Conservation (phyloP, 78 protist species). For the Dictyostelium purpureum region DNA sequence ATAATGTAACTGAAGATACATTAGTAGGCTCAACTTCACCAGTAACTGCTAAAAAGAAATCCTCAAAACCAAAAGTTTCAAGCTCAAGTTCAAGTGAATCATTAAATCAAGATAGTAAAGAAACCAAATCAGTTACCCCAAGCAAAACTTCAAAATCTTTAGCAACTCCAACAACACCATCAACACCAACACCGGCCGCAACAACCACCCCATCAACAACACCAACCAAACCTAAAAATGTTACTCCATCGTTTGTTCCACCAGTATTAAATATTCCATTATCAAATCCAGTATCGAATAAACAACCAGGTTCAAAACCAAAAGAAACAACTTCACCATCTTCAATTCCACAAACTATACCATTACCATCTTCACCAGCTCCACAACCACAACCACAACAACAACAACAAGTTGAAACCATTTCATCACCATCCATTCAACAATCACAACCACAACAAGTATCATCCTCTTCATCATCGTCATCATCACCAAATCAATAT, state of each 20-base stretch:
- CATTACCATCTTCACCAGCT: not conserved
- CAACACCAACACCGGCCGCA: not conserved
- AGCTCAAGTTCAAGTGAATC: not conserved
- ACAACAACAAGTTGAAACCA: too few relatives aligned
- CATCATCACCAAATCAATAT: not conserved
- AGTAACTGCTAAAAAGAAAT: not conserved
- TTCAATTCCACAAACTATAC: not conserved
- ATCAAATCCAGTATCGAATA: conserved; percentile 15
- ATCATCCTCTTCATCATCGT: too few relatives aligned
- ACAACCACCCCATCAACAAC: conserved; percentile 13
- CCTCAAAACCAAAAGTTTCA: not conserved
- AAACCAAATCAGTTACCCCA: not conserved
- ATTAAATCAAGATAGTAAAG: not conserved
- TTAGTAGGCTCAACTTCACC: conserved; percentile 6
- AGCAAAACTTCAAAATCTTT: not conserved
- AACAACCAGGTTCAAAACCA: not conserved
- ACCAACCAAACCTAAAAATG: conserved; percentile 8
- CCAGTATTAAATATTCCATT: conserved; percentile 4
- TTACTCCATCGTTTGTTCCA: conserved; percentile 62
- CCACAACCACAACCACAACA: too few relatives aligned
- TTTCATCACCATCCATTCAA: not conserved
- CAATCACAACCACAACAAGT: conserved; percentile 7
- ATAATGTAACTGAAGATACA: not conserved
- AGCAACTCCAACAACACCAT: not conserved
- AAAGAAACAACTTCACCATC: not conserved